These are phyloP conservation scores for Capronia epimyces DNA, from an alignment of 2,329 filamentous ascomycete species.

Conservation along the genomic window DNA sequence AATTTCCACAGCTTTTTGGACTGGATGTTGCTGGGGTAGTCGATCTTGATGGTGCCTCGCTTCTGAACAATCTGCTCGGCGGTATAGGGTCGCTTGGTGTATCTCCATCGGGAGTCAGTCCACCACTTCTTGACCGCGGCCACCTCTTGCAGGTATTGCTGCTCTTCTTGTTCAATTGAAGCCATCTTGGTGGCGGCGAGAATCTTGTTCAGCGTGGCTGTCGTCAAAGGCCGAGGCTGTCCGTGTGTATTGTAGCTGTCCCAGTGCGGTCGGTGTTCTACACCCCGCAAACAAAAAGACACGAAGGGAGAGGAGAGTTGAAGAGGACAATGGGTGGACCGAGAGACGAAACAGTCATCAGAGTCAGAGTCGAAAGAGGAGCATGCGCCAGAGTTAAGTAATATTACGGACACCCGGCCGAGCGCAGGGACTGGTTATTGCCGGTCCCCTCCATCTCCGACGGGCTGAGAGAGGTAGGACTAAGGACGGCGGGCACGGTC, in stretches of 20 bases:
- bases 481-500: constrained; percentile 4
- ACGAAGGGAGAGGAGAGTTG: background rate
- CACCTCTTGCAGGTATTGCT: constrained; percentile 75
- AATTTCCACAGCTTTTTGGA: constrained; percentile 94
- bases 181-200: constrained; percentile 34
- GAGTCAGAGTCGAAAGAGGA: constrained; percentile 7
- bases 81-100: constrained; percentile 87
- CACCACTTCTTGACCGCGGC: constrained; percentile 90
- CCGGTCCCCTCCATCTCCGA: constrained; percentile 11
- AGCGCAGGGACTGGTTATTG: constrained; percentile 1
- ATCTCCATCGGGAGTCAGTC: constrained; percentile 83
- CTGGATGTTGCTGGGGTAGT: constrained; percentile 83
- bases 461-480: constrained; percentile 3
- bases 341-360: constrained; percentile 8
- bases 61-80: constrained; percentile 97
- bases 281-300: background rate
- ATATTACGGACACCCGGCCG: constrained; percentile 4
- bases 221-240: constrained; percentile 3
- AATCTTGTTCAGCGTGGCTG: constrained; percentile 1
- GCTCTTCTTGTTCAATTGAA: constrained; percentile 60
- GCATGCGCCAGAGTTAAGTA: constrained; percentile 17
- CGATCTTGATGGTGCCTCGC: constrained; percentile 80
- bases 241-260: background rate
- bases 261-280: background rate
- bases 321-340: constrained; percentile 2